Base-by-base conservation (phyloP, 495 filamentous ascomycete species). In the Poronia punctata region DNA sequence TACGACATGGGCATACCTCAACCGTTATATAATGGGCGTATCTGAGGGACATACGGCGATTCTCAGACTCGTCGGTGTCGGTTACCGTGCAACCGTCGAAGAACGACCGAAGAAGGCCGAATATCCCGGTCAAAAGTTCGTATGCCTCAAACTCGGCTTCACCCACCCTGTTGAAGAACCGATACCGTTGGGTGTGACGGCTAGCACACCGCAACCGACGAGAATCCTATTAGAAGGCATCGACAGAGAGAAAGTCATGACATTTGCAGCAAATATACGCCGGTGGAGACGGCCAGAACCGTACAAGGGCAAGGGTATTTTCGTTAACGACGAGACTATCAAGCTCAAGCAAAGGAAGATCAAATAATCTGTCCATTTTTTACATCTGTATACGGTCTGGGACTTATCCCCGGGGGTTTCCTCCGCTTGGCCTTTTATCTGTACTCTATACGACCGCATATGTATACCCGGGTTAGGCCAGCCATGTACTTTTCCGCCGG, bases 261-360 rank as follows among this genome's bases (percentile, higher is more conserved):
- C 83, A 48, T 95, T 96, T 59, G 93, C 92, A 16, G 90, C 93
- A 2, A 72, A 79, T 56, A 90, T 98, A 44, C 68, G 86, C 42
- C 75, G 66, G 55, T 98, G 92, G 92, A 80, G 93, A 62, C 72
- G 69, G 45, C 92, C 92, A 26, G 92, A 98, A 65, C 92, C 93
- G 35, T 98, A 97, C 66, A 98, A 98, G 79, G 92, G 92, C 38
- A 96, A 98, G 79, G 92, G 92, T 56, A 96, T 98, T 48, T 98
- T 97, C 53, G 77, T 97, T 43, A 90, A 95, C 60, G 84, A 86
- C 34, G 90, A 98, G 73, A 96, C 88, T 3, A 95, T 98, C 71
- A 89, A 81, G 75, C 62, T 98, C 60, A 98, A 98, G 78, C 79
- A 84, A 44, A 96, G 94, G 82, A 98, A 97, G 81, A 94, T 97